Base-by-base conservation (phyloP, 331 rosid species). In the Pyrus hybrid region DNA sequence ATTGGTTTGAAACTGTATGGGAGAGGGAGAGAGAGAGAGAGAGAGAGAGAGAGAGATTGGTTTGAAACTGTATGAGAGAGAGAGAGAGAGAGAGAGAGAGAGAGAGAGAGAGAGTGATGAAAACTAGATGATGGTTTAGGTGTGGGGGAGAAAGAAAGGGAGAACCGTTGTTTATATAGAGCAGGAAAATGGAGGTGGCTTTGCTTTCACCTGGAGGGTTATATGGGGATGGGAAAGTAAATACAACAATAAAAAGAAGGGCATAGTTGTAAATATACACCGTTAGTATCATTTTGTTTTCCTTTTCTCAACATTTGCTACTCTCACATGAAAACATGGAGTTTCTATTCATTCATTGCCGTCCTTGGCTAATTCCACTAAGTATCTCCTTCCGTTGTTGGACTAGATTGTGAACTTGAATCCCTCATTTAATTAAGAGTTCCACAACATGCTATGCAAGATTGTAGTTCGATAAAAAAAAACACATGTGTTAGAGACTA, bases 131-230 rank as follows among this genome's bases (percentile, higher is more conserved):
- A 67, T 79, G 80, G 83, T 80, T 79, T 87, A 76, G 78, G 68
- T 58, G 91, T 86, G 97, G 75, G 88, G 84, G 75, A 73, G 75
- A 80, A 84, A 20, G 75, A 82, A 80, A 14, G 85, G 67, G 86
- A 78, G 85, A 56, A 25, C 47, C 28, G 71, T 76, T 13, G 82
- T 82, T 77, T 93, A 79, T 87, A 91, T 88, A 91, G 89, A 86
- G 79, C 80, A 74, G 77, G 77, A 53, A 64, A 54, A 85, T 61
- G 80, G 82, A 76, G 87, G 80, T 79, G 83, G 85, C 82, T 69
- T 17, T 77, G 84, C 67, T 80, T 51, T 66, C 62, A 56, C 73
- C 28, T 1, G 7, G 4, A 12, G 21, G 29, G 61, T 57, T 6
- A 22, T 41, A 41, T 13, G 21, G 72, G 87, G 89, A 74, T 81